Base-by-base conservation (phyloP, 148 eudicot genomes). In the Vaccinium darrowii region DNA sequence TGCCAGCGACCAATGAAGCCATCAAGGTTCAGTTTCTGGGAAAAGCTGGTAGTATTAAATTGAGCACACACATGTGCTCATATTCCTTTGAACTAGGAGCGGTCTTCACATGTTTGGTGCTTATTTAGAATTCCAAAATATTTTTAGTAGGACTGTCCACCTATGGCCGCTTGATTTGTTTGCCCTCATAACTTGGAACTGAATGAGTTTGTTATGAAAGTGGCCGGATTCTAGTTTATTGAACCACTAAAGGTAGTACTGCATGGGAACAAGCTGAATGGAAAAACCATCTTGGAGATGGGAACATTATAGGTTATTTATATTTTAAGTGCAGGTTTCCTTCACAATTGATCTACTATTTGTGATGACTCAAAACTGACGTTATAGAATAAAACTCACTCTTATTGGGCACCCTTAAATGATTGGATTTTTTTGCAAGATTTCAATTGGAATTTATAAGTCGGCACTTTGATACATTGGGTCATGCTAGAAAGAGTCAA, bases 211-310 rank as follows among this genome's bases (percentile, higher is more conserved):
- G 15, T 49, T 76, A 10, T 36, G 23, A 15, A 43, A 73, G 51
- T 33, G 77, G 77, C 50, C 77, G 39, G 23, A 15, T 73, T 36
- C 77, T 8, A 73, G 77, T 73, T 36, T 15, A 73, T 73, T 15
- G 51, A 73, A 36, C 4, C 7, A n/a, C 39, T 50, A 18, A 73
- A 73, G 51, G 9, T 33, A 73, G 50, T 36, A 73, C 11, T 33
- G 30, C 52, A n/a, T 1, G 13, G 53, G 18, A n/a, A 50, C 56
- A n/a, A 10, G 57, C 27, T 50, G 21, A 50, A 76, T 76, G 79
- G 56, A 47, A 76, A 76, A 76, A 50, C 79, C 79, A 76, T 76
- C 79, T 76, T 12, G 8, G 56, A 47, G 79, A 50, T 0, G 33
- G 79, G 51, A 49, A 76, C 79, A 21, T 50, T 50, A 73, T 76